These are phyloP conservation scores for Rhazya stricta DNA, from an alignment of 257 asterid species.

Conservation along the genomic window DNA sequence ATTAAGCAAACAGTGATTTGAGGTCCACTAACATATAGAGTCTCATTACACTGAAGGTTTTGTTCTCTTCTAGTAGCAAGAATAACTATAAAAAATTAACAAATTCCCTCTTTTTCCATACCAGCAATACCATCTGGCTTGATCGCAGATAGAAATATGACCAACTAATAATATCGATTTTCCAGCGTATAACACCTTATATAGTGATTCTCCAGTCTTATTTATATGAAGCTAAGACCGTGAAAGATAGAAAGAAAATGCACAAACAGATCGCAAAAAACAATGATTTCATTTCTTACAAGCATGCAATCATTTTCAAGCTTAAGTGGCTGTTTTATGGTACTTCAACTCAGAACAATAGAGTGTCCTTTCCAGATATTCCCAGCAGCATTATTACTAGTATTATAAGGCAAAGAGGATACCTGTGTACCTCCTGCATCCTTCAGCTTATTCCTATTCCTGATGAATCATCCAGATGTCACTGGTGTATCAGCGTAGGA, in stretches of 20 bases:
- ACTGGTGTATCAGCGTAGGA: background rate
- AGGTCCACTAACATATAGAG: no score
- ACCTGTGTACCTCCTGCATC: no score
- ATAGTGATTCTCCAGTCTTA: background rate
- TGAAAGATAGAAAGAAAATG: background rate
- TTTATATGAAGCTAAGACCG: background rate
- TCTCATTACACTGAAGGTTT: background rate
- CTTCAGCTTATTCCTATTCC: conserved; percentile 86
- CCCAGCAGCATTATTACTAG: background rate
- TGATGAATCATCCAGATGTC: conserved; percentile 20
- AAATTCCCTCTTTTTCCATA: background rate
- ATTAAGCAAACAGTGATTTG: background rate
- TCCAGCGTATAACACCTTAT: background rate
- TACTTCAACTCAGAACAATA: background rate
- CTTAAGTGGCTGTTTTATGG: background rate
- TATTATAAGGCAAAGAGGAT: background rate
- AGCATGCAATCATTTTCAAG: background rate
- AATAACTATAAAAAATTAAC: background rate
- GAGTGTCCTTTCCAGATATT: background rate
- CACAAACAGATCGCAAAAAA: background rate
- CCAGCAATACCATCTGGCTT: no score
- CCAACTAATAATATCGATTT: background rate
- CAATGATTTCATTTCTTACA: background rate
- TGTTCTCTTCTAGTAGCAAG: background rate
- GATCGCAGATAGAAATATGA: background rate